These are phyloP conservation scores for Talaromyces stipitatus DNA, from an alignment of 495 filamentous ascomycete genomes.

Conservation along the genomic window DNA sequence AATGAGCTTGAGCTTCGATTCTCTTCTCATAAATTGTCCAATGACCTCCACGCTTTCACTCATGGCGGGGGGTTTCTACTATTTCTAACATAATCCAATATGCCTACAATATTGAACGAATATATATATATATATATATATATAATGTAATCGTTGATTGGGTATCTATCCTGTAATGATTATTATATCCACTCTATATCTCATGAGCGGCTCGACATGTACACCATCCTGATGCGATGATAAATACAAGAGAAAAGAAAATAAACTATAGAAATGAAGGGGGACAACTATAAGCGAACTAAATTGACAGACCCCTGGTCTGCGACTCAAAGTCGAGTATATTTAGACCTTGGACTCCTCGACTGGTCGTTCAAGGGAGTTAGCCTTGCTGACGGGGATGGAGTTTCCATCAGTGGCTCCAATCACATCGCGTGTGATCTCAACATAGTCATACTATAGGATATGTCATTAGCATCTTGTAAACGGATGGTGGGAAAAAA, in stretches of 20 bases:
- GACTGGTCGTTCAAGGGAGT: background rate
- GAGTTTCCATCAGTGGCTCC: constrained; percentile 41
- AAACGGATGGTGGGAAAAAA: background rate
- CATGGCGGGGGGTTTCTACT: background rate
- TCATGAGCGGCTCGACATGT: background rate
- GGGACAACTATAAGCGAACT: background rate
- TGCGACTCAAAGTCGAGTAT: background rate
- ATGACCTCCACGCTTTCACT: background rate
- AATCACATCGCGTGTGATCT: constrained; percentile 78
- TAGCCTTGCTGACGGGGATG: background rate
- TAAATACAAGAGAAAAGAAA: background rate
- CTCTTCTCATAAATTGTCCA: background rate
- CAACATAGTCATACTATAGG: constrained; percentile 88
- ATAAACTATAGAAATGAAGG: background rate
- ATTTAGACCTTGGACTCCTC: constrained; percentile 7
- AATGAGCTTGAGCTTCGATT: background rate
- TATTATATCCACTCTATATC: background rate
- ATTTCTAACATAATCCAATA: too few relatives aligned
- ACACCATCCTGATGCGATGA: background rate
- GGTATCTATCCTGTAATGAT: background rate
- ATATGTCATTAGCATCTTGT: constrained; percentile 3
- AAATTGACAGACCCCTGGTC: background rate
- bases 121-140: background rate
- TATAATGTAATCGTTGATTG: background rate
- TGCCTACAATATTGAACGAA: background rate